Conservation (phyloP, 2,329 filamentous ascomycete genomes). For the Leptoxyphium fumago region DNA sequence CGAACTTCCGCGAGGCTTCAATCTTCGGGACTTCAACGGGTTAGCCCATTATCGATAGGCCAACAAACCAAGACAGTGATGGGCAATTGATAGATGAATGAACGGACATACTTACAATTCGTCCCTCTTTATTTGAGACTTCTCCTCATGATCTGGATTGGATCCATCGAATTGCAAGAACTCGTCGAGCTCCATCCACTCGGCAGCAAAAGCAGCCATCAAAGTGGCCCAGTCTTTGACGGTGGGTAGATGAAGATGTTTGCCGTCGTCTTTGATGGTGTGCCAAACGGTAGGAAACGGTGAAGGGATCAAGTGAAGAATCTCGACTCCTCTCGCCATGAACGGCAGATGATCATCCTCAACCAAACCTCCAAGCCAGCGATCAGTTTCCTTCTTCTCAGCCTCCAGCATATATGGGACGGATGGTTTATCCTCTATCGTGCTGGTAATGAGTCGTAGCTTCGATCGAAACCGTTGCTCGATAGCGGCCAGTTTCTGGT, state of each 20-base stretch:
- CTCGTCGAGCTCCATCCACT: conserved; percentile 78
- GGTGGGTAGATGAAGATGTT: conserved; percentile 66
- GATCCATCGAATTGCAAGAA: conserved; percentile 23
- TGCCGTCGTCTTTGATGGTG: conserved; percentile 64
- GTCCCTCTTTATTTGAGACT: not conserved
- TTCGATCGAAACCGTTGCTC: conserved; percentile 59
- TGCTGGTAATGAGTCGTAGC: conserved; percentile 46
- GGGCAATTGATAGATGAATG: too few species aligned
- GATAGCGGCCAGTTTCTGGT: conserved; percentile 56
- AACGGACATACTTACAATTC: not conserved
- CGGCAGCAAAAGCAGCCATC: conserved; percentile 67
- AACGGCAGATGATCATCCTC: conserved; percentile 91
- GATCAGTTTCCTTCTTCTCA: conserved; percentile 34
- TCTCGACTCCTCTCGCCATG: conserved; percentile 67
- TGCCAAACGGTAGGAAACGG: conserved; percentile 85
- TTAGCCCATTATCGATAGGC: too few species aligned
- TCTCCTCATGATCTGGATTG: too few species aligned
- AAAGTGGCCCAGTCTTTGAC: conserved; percentile 81
- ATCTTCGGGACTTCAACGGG: too few species aligned
- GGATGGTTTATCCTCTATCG: conserved; percentile 19
- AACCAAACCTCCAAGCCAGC: conserved; percentile 35
- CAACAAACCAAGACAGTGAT: too few species aligned
- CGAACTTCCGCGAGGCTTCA: too few species aligned
- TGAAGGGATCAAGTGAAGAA: conserved; percentile 76
- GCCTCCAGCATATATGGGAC: conserved; percentile 50